Conservation (phyloP, 108 stramenopile species). For the Schizochytrium sp. region DNA sequence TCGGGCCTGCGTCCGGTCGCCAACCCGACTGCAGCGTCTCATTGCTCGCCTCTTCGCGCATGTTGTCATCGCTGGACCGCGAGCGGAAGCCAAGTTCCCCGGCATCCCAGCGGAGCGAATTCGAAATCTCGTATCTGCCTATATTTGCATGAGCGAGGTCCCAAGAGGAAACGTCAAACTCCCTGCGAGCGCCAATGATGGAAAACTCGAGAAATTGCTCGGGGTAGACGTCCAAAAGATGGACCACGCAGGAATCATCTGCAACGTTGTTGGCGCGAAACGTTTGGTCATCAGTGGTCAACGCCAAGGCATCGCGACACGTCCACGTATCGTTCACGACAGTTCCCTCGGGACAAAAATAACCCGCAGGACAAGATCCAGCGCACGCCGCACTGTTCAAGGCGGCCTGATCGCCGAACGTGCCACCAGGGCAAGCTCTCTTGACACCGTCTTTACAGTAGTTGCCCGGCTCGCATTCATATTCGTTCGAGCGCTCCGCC, state of each 20-base stretch:
- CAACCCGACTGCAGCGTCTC: background rate
- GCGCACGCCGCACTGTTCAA: background rate
- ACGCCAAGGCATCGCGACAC: background rate
- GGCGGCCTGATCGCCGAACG: background rate
- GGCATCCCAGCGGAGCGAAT: background rate
- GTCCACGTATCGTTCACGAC: background rate
- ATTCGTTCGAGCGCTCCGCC: background rate
- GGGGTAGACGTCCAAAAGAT: background rate
- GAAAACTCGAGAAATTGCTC: background rate
- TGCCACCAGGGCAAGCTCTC: background rate
- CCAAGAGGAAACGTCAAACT: background rate
- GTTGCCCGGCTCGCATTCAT: background rate
- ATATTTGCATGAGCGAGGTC: background rate
- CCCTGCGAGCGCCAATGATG: background rate
- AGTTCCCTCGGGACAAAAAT: slow-evolving; percentile 30
- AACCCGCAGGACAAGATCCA: background rate
- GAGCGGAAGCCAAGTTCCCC: background rate
- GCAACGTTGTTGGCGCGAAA: background rate
- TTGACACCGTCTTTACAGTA: background rate
- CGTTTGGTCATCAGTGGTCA: background rate
- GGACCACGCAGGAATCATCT: background rate
- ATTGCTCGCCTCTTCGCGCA: background rate
- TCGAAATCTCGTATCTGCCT: background rate
- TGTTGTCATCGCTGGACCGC: background rate
- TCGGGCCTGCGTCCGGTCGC: background rate